phyloP scores from a whole-genome alignment of 768 basidiomycete genomes.

The Trametes gibbosa region DNA sequence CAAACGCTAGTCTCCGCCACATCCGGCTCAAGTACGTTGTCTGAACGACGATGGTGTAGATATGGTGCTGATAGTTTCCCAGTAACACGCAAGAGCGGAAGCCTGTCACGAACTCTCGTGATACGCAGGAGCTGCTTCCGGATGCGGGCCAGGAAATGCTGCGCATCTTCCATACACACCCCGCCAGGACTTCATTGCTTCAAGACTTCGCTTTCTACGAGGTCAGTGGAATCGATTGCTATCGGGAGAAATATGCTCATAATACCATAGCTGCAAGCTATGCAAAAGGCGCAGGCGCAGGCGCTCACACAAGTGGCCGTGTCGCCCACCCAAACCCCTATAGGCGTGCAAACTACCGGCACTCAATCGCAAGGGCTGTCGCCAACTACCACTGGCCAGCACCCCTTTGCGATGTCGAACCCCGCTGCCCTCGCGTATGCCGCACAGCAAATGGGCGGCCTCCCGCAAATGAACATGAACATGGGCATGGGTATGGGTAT shows the following conservation, averaged over 20 bases:
- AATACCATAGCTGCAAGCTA: constrained; percentile 65
- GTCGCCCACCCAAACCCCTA: constrained; percentile 30
- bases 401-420: constrained; percentile 47
- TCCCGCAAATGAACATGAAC: constrained; percentile 52
- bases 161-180: constrained; percentile 91
- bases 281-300: constrained; percentile 56
- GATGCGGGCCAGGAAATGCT: constrained; percentile 98
- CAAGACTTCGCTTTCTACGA: constrained; percentile 95
- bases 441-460: constrained; percentile 36
- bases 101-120: constrained; percentile 96
- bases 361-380: constrained; percentile 37
- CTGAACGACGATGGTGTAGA: neutral
- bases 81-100: constrained; percentile 98
- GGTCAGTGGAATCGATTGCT: constrained; percentile 39
- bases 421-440: constrained; percentile 55
- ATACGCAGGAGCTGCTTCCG: constrained; percentile 94
- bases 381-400: constrained; percentile 40
- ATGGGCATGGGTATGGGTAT: constrained; percentile 48
- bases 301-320: constrained; percentile 24
- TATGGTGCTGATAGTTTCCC: neutral
- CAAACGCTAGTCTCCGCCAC: constrained; percentile 84
- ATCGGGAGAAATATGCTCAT: constrained; percentile 1
- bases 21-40: constrained; percentile 75
- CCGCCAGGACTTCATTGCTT: constrained; percentile 86
- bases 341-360: constrained; percentile 24